phyloP scores from a whole-genome alignment of 768 basidiomycete genomes.

The Suillus spraguei region DNA sequence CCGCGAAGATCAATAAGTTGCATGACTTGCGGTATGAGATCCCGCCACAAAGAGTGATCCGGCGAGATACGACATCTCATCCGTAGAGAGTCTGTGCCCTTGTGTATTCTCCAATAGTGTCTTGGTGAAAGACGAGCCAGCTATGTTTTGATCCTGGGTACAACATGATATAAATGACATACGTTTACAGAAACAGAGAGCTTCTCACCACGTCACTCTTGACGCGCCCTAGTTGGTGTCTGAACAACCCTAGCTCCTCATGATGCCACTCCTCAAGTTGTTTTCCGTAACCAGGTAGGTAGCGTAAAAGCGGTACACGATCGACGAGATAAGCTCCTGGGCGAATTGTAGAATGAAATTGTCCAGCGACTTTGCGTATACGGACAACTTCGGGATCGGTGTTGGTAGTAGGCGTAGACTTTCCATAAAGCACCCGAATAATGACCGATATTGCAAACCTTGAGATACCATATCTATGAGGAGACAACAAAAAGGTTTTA shows the following conservation, averaged over 20 bases:
- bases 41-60: background rate
- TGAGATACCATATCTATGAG: background rate
- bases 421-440: background rate
- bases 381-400: background rate
- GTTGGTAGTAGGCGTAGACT: background rate
- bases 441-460: background rate
- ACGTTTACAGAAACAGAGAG: background rate
- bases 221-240: slow-evolving; percentile 44
- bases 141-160: slow-evolving; percentile 13
- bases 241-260: slow-evolving; percentile 53
- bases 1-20: too few relatives aligned
- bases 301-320: slow-evolving; percentile 23
- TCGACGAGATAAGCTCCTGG: background rate
- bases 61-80: background rate
- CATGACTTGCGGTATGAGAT: too few relatives aligned
- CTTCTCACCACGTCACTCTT: slow-evolving; percentile 40
- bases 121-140: slow-evolving; percentile 44
- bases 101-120: slow-evolving; percentile 52
- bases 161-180: background rate
- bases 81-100: slow-evolving; percentile 44
- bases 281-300: slow-evolving; percentile 58
- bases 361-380: background rate
- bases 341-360: background rate
- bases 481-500: background rate
- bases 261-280: slow-evolving; percentile 53